phyloP scores from a whole-genome alignment of 2,329 filamentous ascomycete genomes.

The Aspergillus transmontanensis region DNA sequence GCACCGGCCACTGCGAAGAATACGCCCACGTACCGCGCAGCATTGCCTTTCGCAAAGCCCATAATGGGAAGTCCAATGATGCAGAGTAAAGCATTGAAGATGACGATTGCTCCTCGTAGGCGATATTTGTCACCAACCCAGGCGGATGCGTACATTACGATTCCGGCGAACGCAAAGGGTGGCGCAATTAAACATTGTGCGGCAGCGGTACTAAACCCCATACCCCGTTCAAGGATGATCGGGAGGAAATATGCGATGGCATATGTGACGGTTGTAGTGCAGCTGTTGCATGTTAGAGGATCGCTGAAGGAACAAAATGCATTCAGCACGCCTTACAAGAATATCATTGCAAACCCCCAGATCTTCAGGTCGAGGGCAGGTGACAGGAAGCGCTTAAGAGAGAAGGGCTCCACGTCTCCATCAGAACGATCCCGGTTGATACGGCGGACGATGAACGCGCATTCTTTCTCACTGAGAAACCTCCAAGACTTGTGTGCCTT shows the following conservation, averaged over 20 bases:
- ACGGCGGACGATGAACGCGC: conserved; percentile 52
- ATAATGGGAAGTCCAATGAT: conserved; percentile 73
- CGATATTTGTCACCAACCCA: conserved; percentile 69
- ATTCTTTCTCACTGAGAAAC: conserved; percentile 44
- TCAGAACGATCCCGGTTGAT: conserved; percentile 58
- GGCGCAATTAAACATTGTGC: conserved; percentile 73
- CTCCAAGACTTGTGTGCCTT: conserved; percentile 34
- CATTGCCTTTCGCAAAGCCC: conserved; percentile 62
- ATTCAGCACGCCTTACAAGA: conserved; percentile 46
- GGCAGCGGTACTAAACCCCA: conserved; percentile 65
- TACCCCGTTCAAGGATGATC: conserved; percentile 64
- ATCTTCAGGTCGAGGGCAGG: conserved; percentile 55
- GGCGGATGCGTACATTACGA: conserved; percentile 62
- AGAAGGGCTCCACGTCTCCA: conserved; percentile 52
- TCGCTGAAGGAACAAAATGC: conserved; percentile 21
- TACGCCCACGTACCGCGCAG: conserved; percentile 71
- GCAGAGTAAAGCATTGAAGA: conserved; percentile 66
- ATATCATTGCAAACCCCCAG: conserved; percentile 57
- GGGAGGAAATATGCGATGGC: conserved; percentile 78
- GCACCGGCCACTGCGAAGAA: conserved; percentile 74
- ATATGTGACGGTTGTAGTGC: conserved; percentile 72
- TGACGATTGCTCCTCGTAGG: conserved; percentile 66
- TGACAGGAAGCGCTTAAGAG: conserved; percentile 47
- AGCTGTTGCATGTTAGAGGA: conserved; percentile 14
- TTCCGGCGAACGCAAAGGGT: conserved; percentile 66